Base-by-base conservation (phyloP, 805 yeast species). In the Schwanniomyces polymorphus region DNA sequence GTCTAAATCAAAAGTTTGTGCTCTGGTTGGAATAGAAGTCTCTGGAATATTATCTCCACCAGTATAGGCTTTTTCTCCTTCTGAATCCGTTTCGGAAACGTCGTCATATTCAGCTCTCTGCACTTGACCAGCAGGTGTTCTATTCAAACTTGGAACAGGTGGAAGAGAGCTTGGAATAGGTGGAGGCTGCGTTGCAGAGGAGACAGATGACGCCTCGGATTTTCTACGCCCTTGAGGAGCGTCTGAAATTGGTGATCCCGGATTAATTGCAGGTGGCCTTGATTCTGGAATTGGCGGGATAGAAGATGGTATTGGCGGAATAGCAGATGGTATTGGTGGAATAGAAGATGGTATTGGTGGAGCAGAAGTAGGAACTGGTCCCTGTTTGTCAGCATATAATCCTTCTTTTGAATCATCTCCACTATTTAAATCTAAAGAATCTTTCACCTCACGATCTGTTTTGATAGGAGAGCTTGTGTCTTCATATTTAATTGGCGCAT, bases 251-350 rank as follows among this genome's bases (percentile, higher is more conserved):
- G 51, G 45, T 21, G 53, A 47, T 10, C 31, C 23, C 23, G 23
- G 5, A 21, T n/a, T 27, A 41, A 26, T 4, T 21, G 23, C 23
- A 21, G 51, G 45, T 21, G 53, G 49, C 7, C 33, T 21, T 12
- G 47, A 28, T 23, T 27, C 35, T 27, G 59, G 51, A 25, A 45
- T 43, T 5, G 60, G 53, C 33, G 63, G 62, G 16, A 53, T 43
- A n/a, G 59, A 41, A 14, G 54, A 46, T 10, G 62, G 49, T 21
- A 53, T 51, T 11, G 66, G 64, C 12, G 55, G 52, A 14, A 41
- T 44, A 12, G 51, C 45, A 9, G 35, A 43, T 18, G 51, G 49
- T 14, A 51, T 48, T 12, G 51, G 49, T 17, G 51, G 49, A 21
- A 51, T 48, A 17, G 52, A 49, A 21, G 31, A 38, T 21, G 60